phyloP scores from a whole-genome alignment of 805 yeast species.

The Candida rishiriensis region DNA sequence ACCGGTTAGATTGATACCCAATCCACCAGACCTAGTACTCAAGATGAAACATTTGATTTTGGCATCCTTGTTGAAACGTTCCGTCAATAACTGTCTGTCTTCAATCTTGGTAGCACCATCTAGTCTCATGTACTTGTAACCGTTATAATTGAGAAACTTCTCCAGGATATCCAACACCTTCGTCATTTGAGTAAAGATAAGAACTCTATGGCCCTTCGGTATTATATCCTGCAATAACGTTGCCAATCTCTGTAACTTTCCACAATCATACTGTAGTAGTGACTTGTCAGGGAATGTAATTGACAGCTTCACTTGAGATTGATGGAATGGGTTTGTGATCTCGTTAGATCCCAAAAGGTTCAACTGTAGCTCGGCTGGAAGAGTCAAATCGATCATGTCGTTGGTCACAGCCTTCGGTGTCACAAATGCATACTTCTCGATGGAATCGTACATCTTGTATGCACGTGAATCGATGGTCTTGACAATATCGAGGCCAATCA shows the following conservation, averaged over 20 bases:
- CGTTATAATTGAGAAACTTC: conserved; percentile 89
- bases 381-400: conserved; percentile 54
- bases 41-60: conserved; percentile 86
- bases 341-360: conserved; percentile 24
- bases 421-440: conserved; percentile 77
- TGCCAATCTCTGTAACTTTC: conserved; percentile 87
- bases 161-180: conserved; percentile 91
- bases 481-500: conserved; percentile 31
- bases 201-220: conserved; percentile 86
- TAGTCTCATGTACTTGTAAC: conserved; percentile 87
- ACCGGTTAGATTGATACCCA: conserved; percentile 96
- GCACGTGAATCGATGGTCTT: conserved; percentile 40
- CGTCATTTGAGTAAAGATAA: conserved; percentile 98
- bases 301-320: conserved; percentile 77
- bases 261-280: conserved; percentile 90
- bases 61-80: conserved; percentile 82
- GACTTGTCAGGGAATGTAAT: conserved; percentile 97
- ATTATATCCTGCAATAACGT: conserved; percentile 68
- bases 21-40: conserved; percentile 96
- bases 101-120: conserved; percentile 98
- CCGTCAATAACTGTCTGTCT: conserved; percentile 92
- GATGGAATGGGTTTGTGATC: conserved; percentile 59
- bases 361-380: conserved; percentile 36
- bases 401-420: conserved; percentile 84
- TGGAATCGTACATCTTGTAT: conserved; percentile 38